Evolutionary conservation across 2,329 filamentous ascomycete species (phyloP).

Genomic region (Fusarium sp.): DNA sequence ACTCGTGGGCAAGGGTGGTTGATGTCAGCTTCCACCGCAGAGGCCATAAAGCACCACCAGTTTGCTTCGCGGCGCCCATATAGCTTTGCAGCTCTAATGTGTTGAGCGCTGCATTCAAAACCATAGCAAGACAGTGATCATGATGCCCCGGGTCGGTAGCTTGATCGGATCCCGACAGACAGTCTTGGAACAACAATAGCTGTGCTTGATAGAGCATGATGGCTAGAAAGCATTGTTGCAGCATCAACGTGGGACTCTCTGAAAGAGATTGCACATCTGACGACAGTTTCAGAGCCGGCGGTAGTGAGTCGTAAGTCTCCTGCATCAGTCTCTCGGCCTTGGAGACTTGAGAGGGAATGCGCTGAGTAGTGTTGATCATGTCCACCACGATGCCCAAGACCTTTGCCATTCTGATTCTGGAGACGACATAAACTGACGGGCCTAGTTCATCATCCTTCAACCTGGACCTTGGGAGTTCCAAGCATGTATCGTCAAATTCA

Average conservation of each 20-base stretch:
- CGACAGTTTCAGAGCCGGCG: no score
- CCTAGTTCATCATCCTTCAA: no score
- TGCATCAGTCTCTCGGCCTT: no score
- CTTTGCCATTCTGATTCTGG: conserved; percentile 3
- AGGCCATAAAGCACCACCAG: conserved; percentile 1
- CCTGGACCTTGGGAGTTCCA: background rate
- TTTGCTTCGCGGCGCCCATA: background rate
- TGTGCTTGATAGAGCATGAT: background rate
- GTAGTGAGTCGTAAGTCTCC: no score
- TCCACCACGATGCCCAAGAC: conserved; percentile 6
- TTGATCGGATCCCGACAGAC: no score
- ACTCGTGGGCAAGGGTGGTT: conserved; percentile 8
- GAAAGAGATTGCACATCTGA: no score
- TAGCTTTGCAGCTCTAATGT: no score
- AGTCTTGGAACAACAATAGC: background rate
- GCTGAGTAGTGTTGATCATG: conserved; percentile 1
- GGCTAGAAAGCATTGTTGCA: background rate
- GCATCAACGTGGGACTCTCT: background rate
- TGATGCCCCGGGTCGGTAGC: no score
- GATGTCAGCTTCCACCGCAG: conserved; percentile 10
- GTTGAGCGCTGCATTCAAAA: no score
- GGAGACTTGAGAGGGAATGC: background rate
- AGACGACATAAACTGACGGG: background rate
- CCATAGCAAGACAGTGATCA: no score
- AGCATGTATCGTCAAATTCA: conserved; percentile 2